phyloP scores from a whole-genome alignment of 2,329 filamentous ascomycete genomes.

The Pleomassaria siparia region DNA sequence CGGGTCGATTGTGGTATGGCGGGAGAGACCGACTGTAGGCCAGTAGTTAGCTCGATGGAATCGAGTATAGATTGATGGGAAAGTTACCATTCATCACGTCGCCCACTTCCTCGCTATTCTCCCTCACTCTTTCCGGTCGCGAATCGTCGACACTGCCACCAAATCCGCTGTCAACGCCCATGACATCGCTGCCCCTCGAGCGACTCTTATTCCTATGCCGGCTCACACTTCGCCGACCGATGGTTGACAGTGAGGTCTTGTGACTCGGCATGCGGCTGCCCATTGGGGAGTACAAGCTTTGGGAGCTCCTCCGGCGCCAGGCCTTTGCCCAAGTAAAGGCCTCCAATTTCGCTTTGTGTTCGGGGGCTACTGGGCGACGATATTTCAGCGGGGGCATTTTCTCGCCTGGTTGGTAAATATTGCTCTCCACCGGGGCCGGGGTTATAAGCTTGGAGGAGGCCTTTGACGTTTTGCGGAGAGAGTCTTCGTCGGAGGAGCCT shows the following conservation, averaged over 20 bases:
- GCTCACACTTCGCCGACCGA: slow-evolving; percentile 29
- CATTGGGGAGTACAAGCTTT: slow-evolving; percentile 52
- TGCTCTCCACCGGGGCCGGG: too few species aligned
- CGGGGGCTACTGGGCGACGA: slow-evolving; percentile 50
- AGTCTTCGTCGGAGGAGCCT: slow-evolving; percentile 29
- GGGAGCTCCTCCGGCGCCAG: slow-evolving; percentile 49
- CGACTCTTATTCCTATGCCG: slow-evolving; percentile 43
- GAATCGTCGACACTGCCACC: slow-evolving; percentile 34
- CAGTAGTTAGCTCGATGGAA: background rate
- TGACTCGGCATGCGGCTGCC: slow-evolving; percentile 50
- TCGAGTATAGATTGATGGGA: background rate
- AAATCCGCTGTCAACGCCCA: slow-evolving; percentile 39
- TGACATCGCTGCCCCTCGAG: slow-evolving; percentile 40
- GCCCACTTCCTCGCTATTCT: slow-evolving; percentile 49
- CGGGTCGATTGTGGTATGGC: slow-evolving; percentile 36
- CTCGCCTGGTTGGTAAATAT: slow-evolving; percentile 55
- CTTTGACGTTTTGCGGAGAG: slow-evolving; percentile 22
- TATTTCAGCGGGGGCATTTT: slow-evolving; percentile 55
- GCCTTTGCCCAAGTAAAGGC: slow-evolving; percentile 50
- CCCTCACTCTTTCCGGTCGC: slow-evolving; percentile 38
- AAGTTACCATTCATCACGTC: slow-evolving; percentile 49
- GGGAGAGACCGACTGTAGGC: slow-evolving; percentile 35
- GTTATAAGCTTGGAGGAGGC: slow-evolving; percentile 37
- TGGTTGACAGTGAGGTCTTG: slow-evolving; percentile 35
- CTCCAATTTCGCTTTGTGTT: slow-evolving; percentile 54